Conservation (phyloP, 164 flowering plant genomes). For the Vitis amurensis region DNA sequence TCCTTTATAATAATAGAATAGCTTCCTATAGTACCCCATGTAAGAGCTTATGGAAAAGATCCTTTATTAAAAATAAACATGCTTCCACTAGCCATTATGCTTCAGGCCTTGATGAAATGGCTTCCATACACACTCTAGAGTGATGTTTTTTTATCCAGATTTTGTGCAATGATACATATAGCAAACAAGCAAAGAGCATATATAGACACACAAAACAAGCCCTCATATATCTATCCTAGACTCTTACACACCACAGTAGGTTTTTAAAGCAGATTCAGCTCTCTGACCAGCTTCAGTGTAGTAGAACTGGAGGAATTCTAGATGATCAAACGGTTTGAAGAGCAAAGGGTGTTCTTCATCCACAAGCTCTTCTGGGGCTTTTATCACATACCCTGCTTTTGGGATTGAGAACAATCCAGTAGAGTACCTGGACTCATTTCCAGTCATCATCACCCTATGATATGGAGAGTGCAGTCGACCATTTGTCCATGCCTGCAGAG, state of each 20-base stretch:
- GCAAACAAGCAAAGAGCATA: too few relatives aligned
- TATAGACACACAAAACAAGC: too few relatives aligned
- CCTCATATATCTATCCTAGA: background rate
- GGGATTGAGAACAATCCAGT: constrained; percentile 53
- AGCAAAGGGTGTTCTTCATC: constrained; percentile 60
- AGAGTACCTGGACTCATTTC: constrained; percentile 47
- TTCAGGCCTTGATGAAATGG: too few relatives aligned
- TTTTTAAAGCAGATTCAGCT: constrained; percentile 37
- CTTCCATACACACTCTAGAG: too few relatives aligned
- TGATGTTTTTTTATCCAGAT: too few relatives aligned
- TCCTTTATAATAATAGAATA: too few relatives aligned
- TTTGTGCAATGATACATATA: too few relatives aligned
- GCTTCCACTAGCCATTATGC: too few relatives aligned
- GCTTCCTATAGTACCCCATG: too few relatives aligned
- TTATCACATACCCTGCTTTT: constrained; percentile 37
- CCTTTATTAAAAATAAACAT: too few relatives aligned
- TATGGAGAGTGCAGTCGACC: constrained; percentile 46
- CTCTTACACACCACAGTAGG: constrained; percentile 44
- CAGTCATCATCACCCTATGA: constrained; percentile 61
- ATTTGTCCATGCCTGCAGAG: constrained; percentile 54
- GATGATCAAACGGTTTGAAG: constrained; percentile 61
- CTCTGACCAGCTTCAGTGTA: constrained; percentile 44
- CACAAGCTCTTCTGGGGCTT: constrained; percentile 57
- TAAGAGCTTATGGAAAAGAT: too few relatives aligned
- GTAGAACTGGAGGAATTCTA: constrained; percentile 35